Conservation (phyloP, 768 basidiomycete species). For the Phlebiopsis flavidoalba region DNA sequence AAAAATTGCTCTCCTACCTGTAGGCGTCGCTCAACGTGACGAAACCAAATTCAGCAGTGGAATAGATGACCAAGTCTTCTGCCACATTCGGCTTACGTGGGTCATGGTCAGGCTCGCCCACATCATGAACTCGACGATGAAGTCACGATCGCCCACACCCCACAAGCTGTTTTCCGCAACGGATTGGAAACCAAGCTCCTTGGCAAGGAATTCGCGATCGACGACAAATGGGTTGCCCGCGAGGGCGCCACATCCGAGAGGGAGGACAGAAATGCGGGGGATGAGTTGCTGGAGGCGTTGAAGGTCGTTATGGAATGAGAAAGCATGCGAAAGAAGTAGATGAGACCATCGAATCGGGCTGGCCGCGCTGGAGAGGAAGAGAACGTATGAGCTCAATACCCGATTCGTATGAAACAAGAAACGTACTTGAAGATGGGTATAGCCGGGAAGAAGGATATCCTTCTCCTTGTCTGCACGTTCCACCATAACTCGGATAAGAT, state of each 20-base stretch:
- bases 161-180: slow-evolving; percentile 95
- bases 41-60: slow-evolving; percentile 96
- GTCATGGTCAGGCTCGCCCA: slow-evolving; percentile 91
- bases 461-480: slow-evolving; percentile 93
- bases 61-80: slow-evolving; percentile 95
- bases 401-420: neutral
- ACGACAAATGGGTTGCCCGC: slow-evolving; percentile 96
- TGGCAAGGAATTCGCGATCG: slow-evolving; percentile 88
- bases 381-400: neutral
- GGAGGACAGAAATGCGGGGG: slow-evolving; percentile 89
- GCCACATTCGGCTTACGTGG: slow-evolving; percentile 89
- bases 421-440: slow-evolving; percentile 91
- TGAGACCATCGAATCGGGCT: slow-evolving; percentile 99
- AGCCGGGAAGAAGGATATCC: slow-evolving; percentile 88
- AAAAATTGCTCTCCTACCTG: slow-evolving; percentile 45
- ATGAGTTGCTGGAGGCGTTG: slow-evolving; percentile 78
- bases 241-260: slow-evolving; percentile 90
- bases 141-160: slow-evolving; percentile 96
- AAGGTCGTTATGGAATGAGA: slow-evolving; percentile 87
- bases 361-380: slow-evolving; percentile 66
- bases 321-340: slow-evolving; percentile 90
- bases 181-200: slow-evolving; percentile 83
- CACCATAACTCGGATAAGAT: slow-evolving; percentile 81
- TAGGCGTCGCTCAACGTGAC: slow-evolving; percentile 96
- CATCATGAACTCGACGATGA: slow-evolving; percentile 95